phyloP scores from a whole-genome alignment of 257 asterid species.

The Lycium barbarum region DNA sequence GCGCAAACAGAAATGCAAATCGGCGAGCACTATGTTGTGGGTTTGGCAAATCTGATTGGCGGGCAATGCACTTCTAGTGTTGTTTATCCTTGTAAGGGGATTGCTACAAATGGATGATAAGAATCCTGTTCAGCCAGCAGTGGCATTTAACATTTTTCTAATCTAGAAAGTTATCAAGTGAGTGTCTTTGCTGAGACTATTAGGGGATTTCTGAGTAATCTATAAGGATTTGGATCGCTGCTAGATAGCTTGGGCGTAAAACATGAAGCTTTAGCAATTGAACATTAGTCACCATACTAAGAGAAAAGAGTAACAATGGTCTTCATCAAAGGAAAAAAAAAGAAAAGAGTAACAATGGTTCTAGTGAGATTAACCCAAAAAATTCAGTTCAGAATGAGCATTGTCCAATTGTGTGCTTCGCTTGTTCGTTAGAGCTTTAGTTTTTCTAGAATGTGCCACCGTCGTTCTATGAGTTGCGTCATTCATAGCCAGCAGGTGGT shows the following conservation, averaged over 20 bases:
- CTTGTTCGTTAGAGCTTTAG: no score
- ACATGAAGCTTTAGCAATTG: no score
- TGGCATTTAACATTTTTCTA: neutral
- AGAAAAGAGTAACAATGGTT: neutral
- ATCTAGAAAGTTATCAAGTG: neutral
- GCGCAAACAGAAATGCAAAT: neutral
- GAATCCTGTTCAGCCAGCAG: neutral
- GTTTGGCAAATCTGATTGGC: neutral
- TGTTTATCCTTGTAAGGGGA: neutral
- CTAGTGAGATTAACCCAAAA: neutral
- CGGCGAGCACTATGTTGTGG: neutral
- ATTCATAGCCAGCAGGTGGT: neutral
- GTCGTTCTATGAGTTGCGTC: neutral
- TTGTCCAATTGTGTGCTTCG: neutral
- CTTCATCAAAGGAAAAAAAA: no score
- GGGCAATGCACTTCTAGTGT: neutral
- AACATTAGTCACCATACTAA: no score
- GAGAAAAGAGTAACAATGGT: no score
- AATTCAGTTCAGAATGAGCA: neutral
- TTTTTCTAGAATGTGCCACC: neutral
- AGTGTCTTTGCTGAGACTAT: neutral
- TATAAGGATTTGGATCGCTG: neutral
- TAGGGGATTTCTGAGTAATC: neutral
- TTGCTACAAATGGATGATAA: neutral
- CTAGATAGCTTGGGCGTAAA: neutral